Percentiles rank a stretch among this genome's conserved stretches.
phyloP scores from a whole-genome alignment of 305 asterid species.

The Salvia sclarea region DNA sequence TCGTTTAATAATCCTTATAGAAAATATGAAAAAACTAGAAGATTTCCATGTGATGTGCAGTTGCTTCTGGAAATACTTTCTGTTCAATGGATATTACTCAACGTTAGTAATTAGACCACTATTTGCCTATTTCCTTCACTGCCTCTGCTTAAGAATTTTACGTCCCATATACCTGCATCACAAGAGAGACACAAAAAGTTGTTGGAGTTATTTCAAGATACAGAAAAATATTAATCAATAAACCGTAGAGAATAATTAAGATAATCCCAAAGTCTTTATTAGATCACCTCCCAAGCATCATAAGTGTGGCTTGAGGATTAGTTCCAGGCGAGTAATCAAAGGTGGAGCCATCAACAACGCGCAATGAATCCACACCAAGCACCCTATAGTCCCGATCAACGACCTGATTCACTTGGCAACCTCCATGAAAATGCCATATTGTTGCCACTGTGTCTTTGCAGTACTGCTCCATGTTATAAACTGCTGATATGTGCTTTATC shows the following conservation, averaged over 20 bases:
- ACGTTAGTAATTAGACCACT: neutral
- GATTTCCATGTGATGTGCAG: neutral
- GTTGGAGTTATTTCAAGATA: neutral
- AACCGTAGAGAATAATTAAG: neutral
- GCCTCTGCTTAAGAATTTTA: constrained; percentile 43
- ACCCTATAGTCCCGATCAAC: constrained; percentile 62
- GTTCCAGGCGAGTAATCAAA: constrained; percentile 66
- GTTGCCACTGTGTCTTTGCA: constrained; percentile 72
- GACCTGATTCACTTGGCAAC: constrained; percentile 63
- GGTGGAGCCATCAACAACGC: constrained; percentile 78
- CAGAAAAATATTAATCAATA: neutral
- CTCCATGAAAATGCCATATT: constrained; percentile 89
- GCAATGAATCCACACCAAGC: constrained; percentile 58
- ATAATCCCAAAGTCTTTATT: neutral
- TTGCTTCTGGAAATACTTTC: neutral
- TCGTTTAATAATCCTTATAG: too few species aligned
- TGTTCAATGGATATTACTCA: neutral
- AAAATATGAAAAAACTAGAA: neutral
- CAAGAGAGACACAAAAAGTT: neutral
- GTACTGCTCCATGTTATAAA: constrained; percentile 44
- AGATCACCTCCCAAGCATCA: constrained; percentile 82
- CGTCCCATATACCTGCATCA: constrained; percentile 58
- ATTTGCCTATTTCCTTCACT: neutral
- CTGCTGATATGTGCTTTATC: constrained; percentile 14
- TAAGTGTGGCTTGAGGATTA: constrained; percentile 89